These are phyloP conservation scores for Aspergillus sp. DNA, from an alignment of 2,329 filamentous ascomycete species.

Conservation along the genomic window DNA sequence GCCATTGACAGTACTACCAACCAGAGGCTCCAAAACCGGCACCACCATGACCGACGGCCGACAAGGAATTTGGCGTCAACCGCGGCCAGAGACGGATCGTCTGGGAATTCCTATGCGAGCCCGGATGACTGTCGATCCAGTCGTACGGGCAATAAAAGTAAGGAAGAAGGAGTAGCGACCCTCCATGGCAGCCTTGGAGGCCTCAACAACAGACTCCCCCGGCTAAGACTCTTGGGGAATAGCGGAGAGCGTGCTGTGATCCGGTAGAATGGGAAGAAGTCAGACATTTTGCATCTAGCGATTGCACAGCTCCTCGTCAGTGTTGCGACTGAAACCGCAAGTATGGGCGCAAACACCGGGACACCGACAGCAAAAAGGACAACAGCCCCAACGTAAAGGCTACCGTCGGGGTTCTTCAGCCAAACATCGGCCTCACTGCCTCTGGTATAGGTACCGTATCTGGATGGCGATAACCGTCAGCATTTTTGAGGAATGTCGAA, in stretches of 20 bases:
- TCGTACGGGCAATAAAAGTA: slow-evolving; percentile 64
- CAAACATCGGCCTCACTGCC: slow-evolving; percentile 43
- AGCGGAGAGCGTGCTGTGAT: slow-evolving; percentile 58
- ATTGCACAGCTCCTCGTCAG: slow-evolving; percentile 59
- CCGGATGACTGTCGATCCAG: slow-evolving; percentile 61
- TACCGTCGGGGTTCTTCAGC: slow-evolving; percentile 46
- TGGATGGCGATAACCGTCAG: no score
- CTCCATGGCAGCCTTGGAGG: slow-evolving; percentile 56
- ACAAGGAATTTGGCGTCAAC: slow-evolving; percentile 65
- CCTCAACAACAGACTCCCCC: slow-evolving; percentile 57
- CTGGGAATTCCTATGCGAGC: slow-evolving; percentile 66
- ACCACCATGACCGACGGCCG: slow-evolving; percentile 57
- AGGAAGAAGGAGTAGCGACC: slow-evolving; percentile 63
- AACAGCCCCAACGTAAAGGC: slow-evolving; percentile 50
- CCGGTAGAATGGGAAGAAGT: slow-evolving; percentile 70
- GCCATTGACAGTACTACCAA: slow-evolving; percentile 53
- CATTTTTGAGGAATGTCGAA: slow-evolving; percentile 50
- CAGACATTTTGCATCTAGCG: slow-evolving; percentile 64
- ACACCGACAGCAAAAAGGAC: slow-evolving; percentile 63
- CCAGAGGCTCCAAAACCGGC: slow-evolving; percentile 54
- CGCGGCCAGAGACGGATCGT: slow-evolving; percentile 57
- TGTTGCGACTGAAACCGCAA: slow-evolving; percentile 61
- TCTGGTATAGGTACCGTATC: slow-evolving; percentile 44
- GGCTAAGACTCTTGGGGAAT: slow-evolving; percentile 61
- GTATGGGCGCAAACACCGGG: slow-evolving; percentile 65